These are phyloP conservation scores for Eremothecium gossypii DNA, from an alignment of 1,139 yeast species.

Conservation along the genomic window DNA sequence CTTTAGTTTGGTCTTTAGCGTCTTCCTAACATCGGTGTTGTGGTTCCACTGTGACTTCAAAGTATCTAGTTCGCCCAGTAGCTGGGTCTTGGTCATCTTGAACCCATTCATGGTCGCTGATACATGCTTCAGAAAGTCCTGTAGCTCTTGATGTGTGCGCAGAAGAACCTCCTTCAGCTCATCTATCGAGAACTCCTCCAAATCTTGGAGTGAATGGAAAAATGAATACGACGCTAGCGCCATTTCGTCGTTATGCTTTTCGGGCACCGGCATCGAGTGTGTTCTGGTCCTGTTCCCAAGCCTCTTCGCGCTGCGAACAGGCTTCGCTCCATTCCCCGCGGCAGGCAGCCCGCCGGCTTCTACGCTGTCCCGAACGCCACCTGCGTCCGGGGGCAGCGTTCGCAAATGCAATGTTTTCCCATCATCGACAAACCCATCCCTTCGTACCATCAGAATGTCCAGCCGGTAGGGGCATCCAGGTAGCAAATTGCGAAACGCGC, in stretches of 20 bases:
- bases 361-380: not conserved
- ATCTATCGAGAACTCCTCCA: conserved; percentile 24
- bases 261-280: too few relatives aligned
- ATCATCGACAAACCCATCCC: conserved; percentile 38
- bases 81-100: conserved; percentile 22
- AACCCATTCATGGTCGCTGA: conserved; percentile 22
- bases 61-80: conserved; percentile 24
- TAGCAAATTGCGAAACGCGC: conserved; percentile 37
- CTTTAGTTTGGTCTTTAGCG: conserved; percentile 27
- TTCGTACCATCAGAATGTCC: conserved; percentile 46
- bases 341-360: not conserved
- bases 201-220: conserved; percentile 22
- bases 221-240: conserved; percentile 13
- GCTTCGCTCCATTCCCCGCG: not conserved
- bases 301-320: conserved; percentile 1
- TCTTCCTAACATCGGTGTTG: conserved; percentile 25
- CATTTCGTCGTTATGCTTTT: too few relatives aligned
- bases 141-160: conserved; percentile 29
- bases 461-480: conserved; percentile 45
- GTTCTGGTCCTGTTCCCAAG: conserved; percentile 3
- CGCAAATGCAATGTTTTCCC: conserved; percentile 38
- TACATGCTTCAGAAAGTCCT: conserved; percentile 26
- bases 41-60: conserved; percentile 28
- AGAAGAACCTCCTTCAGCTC: conserved; percentile 27
- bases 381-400: conserved; percentile 23